Evolutionary conservation across 139 green algal genomes (phyloP).

Genomic region (Chara braunii): DNA sequence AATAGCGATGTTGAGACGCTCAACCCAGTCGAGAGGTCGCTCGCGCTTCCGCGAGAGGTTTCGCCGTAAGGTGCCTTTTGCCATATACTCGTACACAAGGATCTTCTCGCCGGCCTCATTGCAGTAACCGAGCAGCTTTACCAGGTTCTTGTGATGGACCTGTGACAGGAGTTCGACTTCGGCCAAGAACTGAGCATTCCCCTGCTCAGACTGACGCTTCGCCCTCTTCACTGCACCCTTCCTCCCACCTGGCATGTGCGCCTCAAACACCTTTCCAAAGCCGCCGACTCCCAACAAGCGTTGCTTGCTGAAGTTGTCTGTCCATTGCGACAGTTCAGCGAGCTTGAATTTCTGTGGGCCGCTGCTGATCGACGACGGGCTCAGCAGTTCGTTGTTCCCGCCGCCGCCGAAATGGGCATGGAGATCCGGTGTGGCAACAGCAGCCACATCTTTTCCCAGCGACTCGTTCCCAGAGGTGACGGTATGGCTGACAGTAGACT

Average conservation of each 20-base stretch:
- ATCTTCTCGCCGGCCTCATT: slow-evolving; percentile 10
- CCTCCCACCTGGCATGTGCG: slow-evolving; percentile 2
- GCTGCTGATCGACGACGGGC: no score
- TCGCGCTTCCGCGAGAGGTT: background rate
- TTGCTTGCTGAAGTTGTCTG: slow-evolving; percentile 10
- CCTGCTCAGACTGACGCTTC: background rate
- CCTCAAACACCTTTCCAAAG: slow-evolving; percentile 19
- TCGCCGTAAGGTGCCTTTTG: slow-evolving; percentile 4
- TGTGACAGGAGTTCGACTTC: slow-evolving; percentile 19
- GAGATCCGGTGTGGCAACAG: no score
- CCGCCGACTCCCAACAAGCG: slow-evolving; percentile 26
- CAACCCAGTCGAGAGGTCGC: background rate
- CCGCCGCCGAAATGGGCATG: no score
- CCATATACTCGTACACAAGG: slow-evolving; percentile 21
- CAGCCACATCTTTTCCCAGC: no score
- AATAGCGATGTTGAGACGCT: slow-evolving; percentile 19
- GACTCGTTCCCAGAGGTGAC: no score
- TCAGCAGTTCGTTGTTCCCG: no score
- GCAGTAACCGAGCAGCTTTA: slow-evolving; percentile 22
- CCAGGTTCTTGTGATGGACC: slow-evolving; percentile 15
- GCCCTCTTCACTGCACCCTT: slow-evolving; percentile 17
- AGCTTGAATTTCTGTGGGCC: background rate
- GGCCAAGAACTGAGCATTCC: slow-evolving; percentile 7
- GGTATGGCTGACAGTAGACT: no score
- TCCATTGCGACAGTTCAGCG: background rate